Base-by-base conservation (phyloP, 768 basidiomycete genomes). In the Macrolepiota fuliginosa region DNA sequence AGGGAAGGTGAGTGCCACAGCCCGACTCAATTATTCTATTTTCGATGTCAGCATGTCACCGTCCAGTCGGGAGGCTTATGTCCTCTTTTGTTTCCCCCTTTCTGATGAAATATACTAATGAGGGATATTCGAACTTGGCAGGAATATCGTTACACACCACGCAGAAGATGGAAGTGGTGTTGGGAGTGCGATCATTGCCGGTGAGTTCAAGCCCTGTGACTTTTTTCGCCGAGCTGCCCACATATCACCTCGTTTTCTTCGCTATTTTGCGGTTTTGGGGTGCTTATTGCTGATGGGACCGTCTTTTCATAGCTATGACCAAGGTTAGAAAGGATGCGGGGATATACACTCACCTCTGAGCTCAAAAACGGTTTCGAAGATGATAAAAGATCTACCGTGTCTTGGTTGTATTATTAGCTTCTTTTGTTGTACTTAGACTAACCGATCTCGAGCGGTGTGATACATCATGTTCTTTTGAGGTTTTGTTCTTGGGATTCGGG, bases 141-240 rank as follows among this genome's bases (percentile, higher is more conserved):
- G 83, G 67, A 89, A 87, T 64, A 90, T 94, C 66, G 70, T 85
- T 13, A 94, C 92, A 0, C 82, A 90, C 71, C 92, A 91, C 69
- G 94, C 94, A 12, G 93, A 92, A 72, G 93, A 94, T 71, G 91
- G 93, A 54, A 93, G 91, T 65, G 96, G 96, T 66, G 95, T 98
- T 29, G 96, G 97, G 13, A 93, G 92, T 66, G 94, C 95, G 6
- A 97, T 98, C 72, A 97, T 99, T 68, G 96, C 96, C 56, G 79
- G 79, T 78, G 50, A 46, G 71, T 35, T 53, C 29, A 3, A 32
- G n/a, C 27, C 22, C 17, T 35, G 29, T 39, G 36, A 42, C 27
- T 22, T 58, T 40, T 19, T 19, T 17, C 29, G 24, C 29, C 36
- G 12, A 32, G 3, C 7, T 7, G 29, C 29, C 29, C 29, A 32